Percentiles rank a stretch among this genome's conserved stretches.
Conservation (phyloP, 2,329 filamentous ascomycete species). For the Cordyceps cateniannulata region DNA sequence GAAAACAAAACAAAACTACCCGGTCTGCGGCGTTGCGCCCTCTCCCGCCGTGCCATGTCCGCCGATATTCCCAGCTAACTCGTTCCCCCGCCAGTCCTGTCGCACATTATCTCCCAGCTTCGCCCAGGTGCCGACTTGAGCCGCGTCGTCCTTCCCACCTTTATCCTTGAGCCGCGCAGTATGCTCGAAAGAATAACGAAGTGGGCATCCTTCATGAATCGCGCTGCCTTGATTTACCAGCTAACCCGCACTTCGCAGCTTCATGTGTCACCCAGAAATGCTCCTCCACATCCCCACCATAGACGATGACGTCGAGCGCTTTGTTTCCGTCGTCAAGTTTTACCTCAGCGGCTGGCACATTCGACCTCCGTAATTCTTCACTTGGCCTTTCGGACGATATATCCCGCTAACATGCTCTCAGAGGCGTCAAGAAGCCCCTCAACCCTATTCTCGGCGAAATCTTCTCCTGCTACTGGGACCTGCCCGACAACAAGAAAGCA, state of each 20-base stretch:
- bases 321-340: conserved; percentile 94
- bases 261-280: conserved; percentile 98
- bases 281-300: conserved; percentile 81
- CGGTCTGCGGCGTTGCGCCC: background rate
- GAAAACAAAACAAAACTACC: background rate
- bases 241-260: conserved; percentile 48
- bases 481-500: conserved; percentile 73
- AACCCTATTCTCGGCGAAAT: conserved; percentile 95
- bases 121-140: conserved; percentile 92
- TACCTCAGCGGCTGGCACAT: conserved; percentile 99
- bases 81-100: conserved; percentile 62
- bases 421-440: conserved; percentile 95
- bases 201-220: conserved; percentile 25
- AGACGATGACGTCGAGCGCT: conserved; percentile 82
- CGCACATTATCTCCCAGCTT: conserved; percentile 94
- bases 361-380: conserved; percentile 68
- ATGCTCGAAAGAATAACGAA: conserved; percentile 99
- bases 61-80: background rate
- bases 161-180: conserved; percentile 93
- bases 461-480: conserved; percentile 94
- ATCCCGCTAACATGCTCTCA: conserved; percentile 30
- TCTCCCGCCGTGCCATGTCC: background rate
- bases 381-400: background rate
- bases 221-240: conserved; percentile 8
- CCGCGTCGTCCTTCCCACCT: conserved; percentile 89